These are phyloP conservation scores for Nakazawaea ernobii DNA, from an alignment of 805 yeast species.

Conservation along the genomic window DNA sequence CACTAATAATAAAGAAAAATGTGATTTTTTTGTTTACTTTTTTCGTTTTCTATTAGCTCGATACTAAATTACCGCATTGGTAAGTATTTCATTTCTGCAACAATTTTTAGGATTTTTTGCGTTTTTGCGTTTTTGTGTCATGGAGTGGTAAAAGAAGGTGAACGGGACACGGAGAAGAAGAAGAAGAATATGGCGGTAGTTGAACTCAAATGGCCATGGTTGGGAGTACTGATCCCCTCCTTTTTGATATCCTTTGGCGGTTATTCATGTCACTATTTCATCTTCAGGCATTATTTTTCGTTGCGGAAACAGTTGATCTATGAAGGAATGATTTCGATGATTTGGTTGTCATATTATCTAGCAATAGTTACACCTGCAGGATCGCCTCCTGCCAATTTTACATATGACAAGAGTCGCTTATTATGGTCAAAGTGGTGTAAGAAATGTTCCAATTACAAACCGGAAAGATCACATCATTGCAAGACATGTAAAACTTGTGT, in stretches of 20 bases:
- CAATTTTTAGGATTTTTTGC: not conserved
- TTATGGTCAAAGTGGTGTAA: conserved; percentile 64
- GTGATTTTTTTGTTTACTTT: not conserved
- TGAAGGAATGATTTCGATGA: conserved; percentile 42
- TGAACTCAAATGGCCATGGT: conserved; percentile 40
- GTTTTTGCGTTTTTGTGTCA: too few species aligned
- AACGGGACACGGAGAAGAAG: not conserved
- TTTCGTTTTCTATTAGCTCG: not conserved
- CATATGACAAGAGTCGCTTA: conserved; percentile 25
- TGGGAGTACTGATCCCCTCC: conserved; percentile 60
- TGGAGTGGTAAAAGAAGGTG: not conserved
- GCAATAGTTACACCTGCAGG: conserved; percentile 74
- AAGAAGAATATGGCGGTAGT: conserved; percentile 13
- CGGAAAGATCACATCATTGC: conserved; percentile 85
- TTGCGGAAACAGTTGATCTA: conserved; percentile 36
- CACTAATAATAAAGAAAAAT: not conserved
- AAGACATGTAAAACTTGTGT: conserved; percentile 70
- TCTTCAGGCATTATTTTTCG: conserved; percentile 41
- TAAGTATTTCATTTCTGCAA: not conserved
- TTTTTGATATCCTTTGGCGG: conserved; percentile 53
- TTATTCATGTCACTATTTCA: conserved; percentile 53
- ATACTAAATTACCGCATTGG: not conserved
- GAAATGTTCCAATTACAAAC: conserved; percentile 70
- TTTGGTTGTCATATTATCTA: conserved; percentile 68
- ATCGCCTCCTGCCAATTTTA: conserved; percentile 44